These are phyloP conservation scores for Arabis alpina DNA, from an alignment of 345 rosid genomes.

Conservation along the genomic window DNA sequence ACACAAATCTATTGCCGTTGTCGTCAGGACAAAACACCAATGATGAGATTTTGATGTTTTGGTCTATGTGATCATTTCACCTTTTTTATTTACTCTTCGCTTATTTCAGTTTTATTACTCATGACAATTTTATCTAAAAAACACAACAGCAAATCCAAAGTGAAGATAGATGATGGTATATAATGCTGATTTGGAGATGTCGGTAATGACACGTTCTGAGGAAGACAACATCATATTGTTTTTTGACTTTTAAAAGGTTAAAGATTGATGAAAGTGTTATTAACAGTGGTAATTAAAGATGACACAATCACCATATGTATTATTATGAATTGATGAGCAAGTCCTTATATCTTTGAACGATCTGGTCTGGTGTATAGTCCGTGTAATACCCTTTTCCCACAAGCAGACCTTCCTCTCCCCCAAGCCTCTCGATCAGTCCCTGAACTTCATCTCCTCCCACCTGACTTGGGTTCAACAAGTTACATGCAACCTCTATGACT, in stretches of 20 bases:
- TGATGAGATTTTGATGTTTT: conserved; percentile 6
- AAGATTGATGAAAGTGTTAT: too few relatives aligned
- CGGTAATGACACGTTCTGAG: conserved; percentile 3
- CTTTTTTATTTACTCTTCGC: neutral
- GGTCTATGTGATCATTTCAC: conserved; percentile 13
- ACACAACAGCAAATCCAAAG: neutral
- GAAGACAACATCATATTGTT: conserved; percentile 16
- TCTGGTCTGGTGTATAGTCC: conserved; percentile 65
- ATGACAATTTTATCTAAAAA: too few relatives aligned
- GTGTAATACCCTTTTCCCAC: conserved; percentile 87
- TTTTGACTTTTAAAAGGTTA: neutral
- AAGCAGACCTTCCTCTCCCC: conserved; percentile 56
- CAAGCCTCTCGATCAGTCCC: conserved; percentile 68
- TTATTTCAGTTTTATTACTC: neutral
- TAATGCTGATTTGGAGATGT: neutral
- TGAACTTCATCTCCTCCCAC: conserved; percentile 81
- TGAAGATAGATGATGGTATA: conserved; percentile 1
- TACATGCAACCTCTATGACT: conserved; percentile 84
- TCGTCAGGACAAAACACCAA: neutral
- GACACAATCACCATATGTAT: neutral
- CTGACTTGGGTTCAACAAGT: conserved; percentile 73
- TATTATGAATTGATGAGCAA: conserved; percentile 26
- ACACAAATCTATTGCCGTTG: neutral
- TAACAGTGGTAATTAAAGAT: neutral
- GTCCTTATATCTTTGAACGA: conserved; percentile 56